These are phyloP conservation scores for Gymnopilus dilepis DNA, from an alignment of 768 basidiomycete species.

Conservation along the genomic window DNA sequence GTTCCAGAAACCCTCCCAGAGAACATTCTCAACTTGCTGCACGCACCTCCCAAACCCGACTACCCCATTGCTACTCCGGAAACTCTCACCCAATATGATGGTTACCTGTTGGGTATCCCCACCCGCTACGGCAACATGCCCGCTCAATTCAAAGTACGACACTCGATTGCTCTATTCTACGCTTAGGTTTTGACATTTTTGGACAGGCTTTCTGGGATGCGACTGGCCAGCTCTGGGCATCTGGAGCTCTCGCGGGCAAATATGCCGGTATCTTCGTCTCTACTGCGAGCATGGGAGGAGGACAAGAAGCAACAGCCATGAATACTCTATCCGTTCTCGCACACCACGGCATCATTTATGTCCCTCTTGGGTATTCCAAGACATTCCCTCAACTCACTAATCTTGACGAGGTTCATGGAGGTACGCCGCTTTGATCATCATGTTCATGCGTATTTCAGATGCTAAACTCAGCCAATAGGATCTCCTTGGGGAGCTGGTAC, in stretches of 20 bases:
- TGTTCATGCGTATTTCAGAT: neutral
- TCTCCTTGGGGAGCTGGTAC: slow-evolving; percentile 87
- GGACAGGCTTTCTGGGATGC: slow-evolving; percentile 77
- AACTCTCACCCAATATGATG: slow-evolving; percentile 65
- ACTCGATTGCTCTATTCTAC: neutral
- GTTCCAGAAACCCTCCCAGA: slow-evolving; percentile 79
- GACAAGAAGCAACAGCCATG: slow-evolving; percentile 64
- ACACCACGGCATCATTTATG: slow-evolving; percentile 62
- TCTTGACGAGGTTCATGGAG: slow-evolving; percentile 61
- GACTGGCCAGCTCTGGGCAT: slow-evolving; percentile 67
- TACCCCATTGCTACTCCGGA: slow-evolving; percentile 71
- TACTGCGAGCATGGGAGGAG: slow-evolving; percentile 69
- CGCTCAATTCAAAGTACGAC: slow-evolving; percentile 73
- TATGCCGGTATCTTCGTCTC: slow-evolving; percentile 73
- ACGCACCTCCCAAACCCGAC: slow-evolving; percentile 71
- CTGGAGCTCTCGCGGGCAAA: slow-evolving; percentile 67
- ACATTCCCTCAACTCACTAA: slow-evolving; percentile 39
- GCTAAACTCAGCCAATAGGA: slow-evolving; percentile 41
- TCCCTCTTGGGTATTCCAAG: slow-evolving; percentile 43
- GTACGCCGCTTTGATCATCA: slow-evolving; percentile 38
- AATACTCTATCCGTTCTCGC: slow-evolving; percentile 54
- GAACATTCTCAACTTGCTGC: slow-evolving; percentile 70
- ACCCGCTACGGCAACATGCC: slow-evolving; percentile 85
- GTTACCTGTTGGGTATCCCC: slow-evolving; percentile 76
- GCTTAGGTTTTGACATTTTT: neutral